Conservation (phyloP, 1,139 yeast species). For the Saccharomyces pastorianus region DNA sequence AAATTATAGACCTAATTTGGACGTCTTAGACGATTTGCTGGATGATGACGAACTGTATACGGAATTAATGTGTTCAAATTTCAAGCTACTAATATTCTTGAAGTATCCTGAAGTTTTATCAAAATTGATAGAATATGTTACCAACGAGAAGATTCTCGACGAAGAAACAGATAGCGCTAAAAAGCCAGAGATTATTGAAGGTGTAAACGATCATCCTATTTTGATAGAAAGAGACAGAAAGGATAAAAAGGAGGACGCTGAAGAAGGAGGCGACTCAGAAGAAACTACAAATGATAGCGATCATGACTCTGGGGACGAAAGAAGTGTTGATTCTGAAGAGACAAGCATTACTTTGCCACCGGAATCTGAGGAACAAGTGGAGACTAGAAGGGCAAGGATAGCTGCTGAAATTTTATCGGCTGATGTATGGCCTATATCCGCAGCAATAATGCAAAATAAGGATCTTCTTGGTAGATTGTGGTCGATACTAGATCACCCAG, state of each 20-base stretch:
- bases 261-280: constrained; percentile 13
- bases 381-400: constrained; percentile 66
- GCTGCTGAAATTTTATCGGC: constrained; percentile 87
- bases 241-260: constrained; percentile 6
- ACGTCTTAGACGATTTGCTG: constrained; percentile 53
- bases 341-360: constrained; percentile 29
- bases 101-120: constrained; percentile 62
- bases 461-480: constrained; percentile 62
- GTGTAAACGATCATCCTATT: constrained; percentile 8
- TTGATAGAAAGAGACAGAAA: background rate
- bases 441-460: constrained; percentile 74
- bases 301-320: constrained; percentile 20
- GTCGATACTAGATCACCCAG: constrained; percentile 59
- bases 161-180: constrained; percentile 14
- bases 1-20: constrained; percentile 31
- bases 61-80: constrained; percentile 73
- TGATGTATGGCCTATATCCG: constrained; percentile 91
- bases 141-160: constrained; percentile 33
- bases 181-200: constrained; percentile 2
- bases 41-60: constrained; percentile 83
- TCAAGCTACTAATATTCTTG: constrained; percentile 69
- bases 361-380: constrained; percentile 46
- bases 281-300: constrained; percentile 9
- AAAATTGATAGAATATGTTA: constrained; percentile 59
- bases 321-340: constrained; percentile 23